These are phyloP conservation scores for Sporisorium iseilematis-ciliati DNA, from an alignment of 1,284 basidiomycete genomes.

Conservation along the genomic window DNA sequence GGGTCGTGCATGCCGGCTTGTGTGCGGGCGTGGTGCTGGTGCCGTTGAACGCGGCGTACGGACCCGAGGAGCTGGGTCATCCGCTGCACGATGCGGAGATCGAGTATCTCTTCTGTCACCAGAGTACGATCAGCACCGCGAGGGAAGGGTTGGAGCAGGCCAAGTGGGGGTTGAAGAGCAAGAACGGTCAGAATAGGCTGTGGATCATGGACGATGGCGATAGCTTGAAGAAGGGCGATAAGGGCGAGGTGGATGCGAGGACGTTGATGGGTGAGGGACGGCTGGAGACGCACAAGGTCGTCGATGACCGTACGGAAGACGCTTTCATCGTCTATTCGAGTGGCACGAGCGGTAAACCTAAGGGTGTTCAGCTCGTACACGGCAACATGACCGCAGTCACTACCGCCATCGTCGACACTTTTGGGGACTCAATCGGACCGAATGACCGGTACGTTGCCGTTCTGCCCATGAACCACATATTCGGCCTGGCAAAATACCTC, in stretches of 20 bases:
- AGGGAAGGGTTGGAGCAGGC: constrained; percentile 52
- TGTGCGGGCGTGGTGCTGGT: constrained; percentile 55
- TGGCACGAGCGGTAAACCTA: constrained; percentile 67
- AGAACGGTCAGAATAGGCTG: constrained; percentile 51
- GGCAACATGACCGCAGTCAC: constrained; percentile 59
- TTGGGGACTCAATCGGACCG: constrained; percentile 45
- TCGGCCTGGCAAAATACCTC: constrained; percentile 74
- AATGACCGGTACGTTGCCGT: constrained; percentile 52
- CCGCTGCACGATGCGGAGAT: constrained; percentile 60
- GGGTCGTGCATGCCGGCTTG: constrained; percentile 55
- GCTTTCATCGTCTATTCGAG: constrained; percentile 64
- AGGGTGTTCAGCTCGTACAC: constrained; percentile 66
- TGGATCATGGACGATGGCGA: constrained; percentile 67
- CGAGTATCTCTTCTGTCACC: constrained; percentile 58
- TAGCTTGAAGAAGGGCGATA: constrained; percentile 43
- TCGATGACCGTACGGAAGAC: constrained; percentile 43
- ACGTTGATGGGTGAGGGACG: constrained; percentile 36
- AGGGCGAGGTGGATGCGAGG: constrained; percentile 55
- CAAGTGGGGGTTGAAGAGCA: constrained; percentile 29
- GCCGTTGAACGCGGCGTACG: constrained; percentile 63
- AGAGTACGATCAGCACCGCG: constrained; percentile 46
- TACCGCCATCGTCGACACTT: constrained; percentile 36
- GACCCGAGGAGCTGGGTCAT: constrained; percentile 63
- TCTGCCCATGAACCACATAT: constrained; percentile 64
- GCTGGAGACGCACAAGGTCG: constrained; percentile 51